Base-by-base conservation (phyloP, 2,329 filamentous ascomycete species). In the Hypoxylon sp. region DNA sequence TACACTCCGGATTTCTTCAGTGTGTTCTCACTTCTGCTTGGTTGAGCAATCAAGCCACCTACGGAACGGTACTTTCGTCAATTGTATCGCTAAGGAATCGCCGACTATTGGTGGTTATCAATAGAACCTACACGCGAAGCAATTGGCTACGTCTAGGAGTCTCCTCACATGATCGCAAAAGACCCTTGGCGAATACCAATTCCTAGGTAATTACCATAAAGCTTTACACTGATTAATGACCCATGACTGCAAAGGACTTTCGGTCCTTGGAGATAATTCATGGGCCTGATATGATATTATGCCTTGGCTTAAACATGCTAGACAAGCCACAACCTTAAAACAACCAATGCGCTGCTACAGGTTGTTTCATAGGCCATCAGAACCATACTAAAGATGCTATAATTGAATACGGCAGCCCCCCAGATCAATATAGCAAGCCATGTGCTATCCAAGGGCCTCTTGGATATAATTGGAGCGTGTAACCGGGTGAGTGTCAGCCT, bases 311-410 rank as follows among this genome's bases (percentile, higher is more conserved):
- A 41, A 38, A 30, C 28, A 57, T 51, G 43, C 28, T 51, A 28
- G 60, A 30, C 65, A 68, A 70, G 68, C 68, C 62, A 68, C 68
- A 60, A 43, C 45, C 49, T 61, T 51, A 34, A 49, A 43, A 28
- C 30, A 38, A 52, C 60, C 53, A 69, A 64, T 60, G 19, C n/a
- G 13, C n/a, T 56, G 49, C 17, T 25, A 28, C 34, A 34, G 23
- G 21, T 14, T 36, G 62, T 65, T 63, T 65, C 55, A 65, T 49
- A 5, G 48, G 19, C 17, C 38, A 21, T 46, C 13, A 6, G 17
- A 11, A 9, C 41, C 41, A 46, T 46, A 19, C 5, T 23, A 46
- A 23, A 9, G n/a, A 10, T 46, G 23, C 11, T 25, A n/a, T 49
- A 28, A 30, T 25, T 50, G 28, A 30, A 30, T 9, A 9, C 1